Percentiles rank a stretch among this genome's conserved stretches.
phyloP scores from a whole-genome alignment of 2,329 filamentous ascomycete species.

The Fusarium caatingaense region DNA sequence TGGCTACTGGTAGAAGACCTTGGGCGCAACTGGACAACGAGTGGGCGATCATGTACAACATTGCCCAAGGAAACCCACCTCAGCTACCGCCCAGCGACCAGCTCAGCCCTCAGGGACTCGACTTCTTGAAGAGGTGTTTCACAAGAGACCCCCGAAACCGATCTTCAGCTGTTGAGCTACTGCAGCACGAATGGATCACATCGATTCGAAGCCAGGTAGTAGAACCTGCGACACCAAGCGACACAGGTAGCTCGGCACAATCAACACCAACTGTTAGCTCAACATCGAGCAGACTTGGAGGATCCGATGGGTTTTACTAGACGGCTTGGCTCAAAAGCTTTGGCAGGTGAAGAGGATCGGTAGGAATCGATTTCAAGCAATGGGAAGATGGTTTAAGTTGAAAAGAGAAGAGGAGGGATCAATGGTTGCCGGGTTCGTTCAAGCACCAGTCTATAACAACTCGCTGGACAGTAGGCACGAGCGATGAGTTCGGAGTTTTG shows the following conservation, averaged over 20 bases:
- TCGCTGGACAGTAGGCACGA: constrained; percentile 36
- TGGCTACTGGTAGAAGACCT: constrained; percentile 93
- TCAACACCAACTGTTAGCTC: constrained; percentile 50
- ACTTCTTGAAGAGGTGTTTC: constrained; percentile 91
- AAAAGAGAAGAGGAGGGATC: constrained; percentile 18
- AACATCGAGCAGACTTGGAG: constrained; percentile 48
- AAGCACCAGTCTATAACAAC: constrained; percentile 34
- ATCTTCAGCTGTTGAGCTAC: constrained; percentile 84
- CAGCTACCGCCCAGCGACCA: constrained; percentile 85
- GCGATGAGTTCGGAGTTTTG: constrained; percentile 44
- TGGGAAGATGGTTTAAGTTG: not conserved
- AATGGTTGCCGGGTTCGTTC: constrained; percentile 29
- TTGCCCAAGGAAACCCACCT: constrained; percentile 94
- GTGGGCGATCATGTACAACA: constrained; percentile 99
- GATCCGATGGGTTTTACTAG: constrained; percentile 49
- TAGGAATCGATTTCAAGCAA: not conserved
- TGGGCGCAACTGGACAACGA: constrained; percentile 98
- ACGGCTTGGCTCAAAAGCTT: not conserved
- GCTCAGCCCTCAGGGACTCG: constrained; percentile 83
- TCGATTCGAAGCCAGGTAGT: constrained; percentile 73
- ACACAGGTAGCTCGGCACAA: constrained; percentile 58
- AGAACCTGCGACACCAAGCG: constrained; percentile 72
- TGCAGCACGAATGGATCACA: constrained; percentile 93
- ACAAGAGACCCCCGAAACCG: constrained; percentile 82
- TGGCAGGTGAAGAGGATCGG: not conserved